These are phyloP conservation scores for Colletotrichum sp. DNA, from an alignment of 2,329 filamentous ascomycete species.

Conservation along the genomic window DNA sequence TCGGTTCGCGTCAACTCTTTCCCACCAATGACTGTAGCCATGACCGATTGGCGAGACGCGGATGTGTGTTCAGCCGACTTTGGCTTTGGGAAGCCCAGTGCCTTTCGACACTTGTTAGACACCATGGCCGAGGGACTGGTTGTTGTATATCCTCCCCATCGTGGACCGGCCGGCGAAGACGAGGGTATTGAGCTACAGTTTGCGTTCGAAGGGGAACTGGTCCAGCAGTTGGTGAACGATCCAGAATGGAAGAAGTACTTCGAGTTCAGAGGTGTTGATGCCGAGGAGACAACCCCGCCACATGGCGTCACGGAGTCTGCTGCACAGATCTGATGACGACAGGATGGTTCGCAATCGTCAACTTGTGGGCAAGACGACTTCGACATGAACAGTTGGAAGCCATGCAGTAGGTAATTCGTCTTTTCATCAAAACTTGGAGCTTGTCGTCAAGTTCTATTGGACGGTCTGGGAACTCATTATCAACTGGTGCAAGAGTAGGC, in stretches of 20 bases:
- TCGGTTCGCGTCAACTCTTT: slow-evolving; percentile 36
- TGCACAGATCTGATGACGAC: neutral
- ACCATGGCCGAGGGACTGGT: slow-evolving; percentile 30
- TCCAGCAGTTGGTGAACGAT: slow-evolving; percentile 35
- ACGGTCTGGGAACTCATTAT: neutral
- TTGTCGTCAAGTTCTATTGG: neutral
- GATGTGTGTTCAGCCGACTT: slow-evolving; percentile 34
- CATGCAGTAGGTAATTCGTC: neutral
- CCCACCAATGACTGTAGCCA: slow-evolving; percentile 37
- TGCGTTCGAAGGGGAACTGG: slow-evolving; percentile 37
- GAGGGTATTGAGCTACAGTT: slow-evolving; percentile 40
- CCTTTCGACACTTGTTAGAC: slow-evolving; percentile 37
- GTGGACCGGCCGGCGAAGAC: slow-evolving; percentile 28
- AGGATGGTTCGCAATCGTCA: fast-evolving
- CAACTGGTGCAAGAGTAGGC: neutral
- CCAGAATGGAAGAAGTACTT: slow-evolving; percentile 39
- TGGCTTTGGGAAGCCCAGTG: slow-evolving; percentile 37
- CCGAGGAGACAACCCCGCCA: neutral
- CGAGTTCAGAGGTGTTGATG: slow-evolving; percentile 40
- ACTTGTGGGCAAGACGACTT: neutral
- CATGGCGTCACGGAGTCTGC: neutral
- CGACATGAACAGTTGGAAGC: neutral
- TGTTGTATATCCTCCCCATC: slow-evolving; percentile 35
- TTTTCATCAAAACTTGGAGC: neutral
- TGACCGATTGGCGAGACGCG: slow-evolving; percentile 40